Percentiles rank a stretch among this genome's conserved stretches.
These are phyloP conservation scores for Phytomonas sp. DNA, from an alignment of 208 protist species.

Conservation along the genomic window DNA sequence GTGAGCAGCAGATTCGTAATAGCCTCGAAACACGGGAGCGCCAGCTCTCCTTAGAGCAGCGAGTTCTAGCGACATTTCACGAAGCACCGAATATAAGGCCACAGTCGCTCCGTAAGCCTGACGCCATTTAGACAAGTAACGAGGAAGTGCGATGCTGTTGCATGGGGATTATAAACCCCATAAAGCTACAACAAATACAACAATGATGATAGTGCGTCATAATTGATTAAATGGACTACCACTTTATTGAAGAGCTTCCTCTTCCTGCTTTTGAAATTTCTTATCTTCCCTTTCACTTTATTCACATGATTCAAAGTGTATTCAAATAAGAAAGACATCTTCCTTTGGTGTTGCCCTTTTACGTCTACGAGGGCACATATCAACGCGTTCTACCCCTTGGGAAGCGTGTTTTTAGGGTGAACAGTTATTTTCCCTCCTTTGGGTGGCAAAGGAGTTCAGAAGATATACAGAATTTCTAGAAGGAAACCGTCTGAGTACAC, in stretches of 20 bases:
- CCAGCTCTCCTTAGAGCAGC: slow-evolving; percentile 56
- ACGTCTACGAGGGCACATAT: not conserved
- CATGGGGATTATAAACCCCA: not conserved
- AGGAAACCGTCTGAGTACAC: not conserved
- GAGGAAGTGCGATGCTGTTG: not conserved
- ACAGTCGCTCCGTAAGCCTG: not conserved
- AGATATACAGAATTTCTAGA: not conserved
- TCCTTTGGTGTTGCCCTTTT: not conserved
- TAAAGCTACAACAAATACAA: slow-evolving; percentile 8
- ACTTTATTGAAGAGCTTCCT: not conserved
- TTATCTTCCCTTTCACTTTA: not conserved
- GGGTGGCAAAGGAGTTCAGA: not conserved
- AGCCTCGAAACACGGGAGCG: slow-evolving; percentile 36
- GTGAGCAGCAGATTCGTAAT: slow-evolving; percentile 50
- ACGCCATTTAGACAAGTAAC: not conserved
- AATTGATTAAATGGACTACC: not conserved
- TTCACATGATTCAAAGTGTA: not conserved
- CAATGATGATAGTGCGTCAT: slow-evolving; percentile 9
- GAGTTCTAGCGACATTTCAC: slow-evolving; percentile 73
- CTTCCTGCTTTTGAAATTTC: not conserved
- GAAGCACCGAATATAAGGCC: slow-evolving; percentile 36
- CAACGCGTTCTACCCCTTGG: not conserved
- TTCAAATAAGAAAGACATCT: not conserved
- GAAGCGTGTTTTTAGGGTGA: not conserved
- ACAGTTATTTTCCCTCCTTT: not conserved